phyloP scores from a whole-genome alignment of 441 rosid species.

The Syzygium syzygioides region DNA sequence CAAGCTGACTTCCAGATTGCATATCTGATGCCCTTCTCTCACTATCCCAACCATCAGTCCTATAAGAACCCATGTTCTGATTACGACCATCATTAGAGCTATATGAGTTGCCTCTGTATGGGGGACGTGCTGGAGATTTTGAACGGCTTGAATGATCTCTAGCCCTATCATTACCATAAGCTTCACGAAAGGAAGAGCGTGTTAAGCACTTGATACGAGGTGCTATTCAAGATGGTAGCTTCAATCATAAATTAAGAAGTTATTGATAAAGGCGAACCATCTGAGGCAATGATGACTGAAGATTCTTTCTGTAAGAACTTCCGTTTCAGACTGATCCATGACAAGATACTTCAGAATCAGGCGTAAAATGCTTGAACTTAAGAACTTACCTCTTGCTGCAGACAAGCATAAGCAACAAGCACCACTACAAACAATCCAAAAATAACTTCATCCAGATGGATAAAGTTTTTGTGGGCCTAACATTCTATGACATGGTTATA shows the following conservation, averaged over 20 bases:
- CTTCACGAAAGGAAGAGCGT: conserved; percentile 85
- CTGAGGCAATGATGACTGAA: conserved; percentile 35
- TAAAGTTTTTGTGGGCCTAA: conserved; percentile 16
- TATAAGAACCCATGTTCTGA: conserved; percentile 53
- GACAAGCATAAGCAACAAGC: conserved; percentile 35
- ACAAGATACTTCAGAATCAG: conserved; percentile 47
- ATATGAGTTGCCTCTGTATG: conserved; percentile 60
- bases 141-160: conserved; percentile 83
- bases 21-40: conserved; percentile 59
- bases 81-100: conserved; percentile 68
- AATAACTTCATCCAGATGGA: neutral
- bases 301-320: conserved; percentile 44
- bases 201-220: conserved; percentile 69
- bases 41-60: conserved; percentile 66
- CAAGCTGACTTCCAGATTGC: conserved; percentile 61
- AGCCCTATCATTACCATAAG: conserved; percentile 94
- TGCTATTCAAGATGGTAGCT: conserved; percentile 48
- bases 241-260: conserved; percentile 36
- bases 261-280: conserved; percentile 42
- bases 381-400: conserved; percentile 98
- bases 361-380: conserved; percentile 60
- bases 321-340: conserved; percentile 37
- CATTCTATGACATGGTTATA: conserved; percentile 36
- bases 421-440: conserved; percentile 23
- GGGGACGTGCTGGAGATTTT: conserved; percentile 73